Conservation (phyloP, 306 rosid species). For the Mucuna pruriens region DNA sequence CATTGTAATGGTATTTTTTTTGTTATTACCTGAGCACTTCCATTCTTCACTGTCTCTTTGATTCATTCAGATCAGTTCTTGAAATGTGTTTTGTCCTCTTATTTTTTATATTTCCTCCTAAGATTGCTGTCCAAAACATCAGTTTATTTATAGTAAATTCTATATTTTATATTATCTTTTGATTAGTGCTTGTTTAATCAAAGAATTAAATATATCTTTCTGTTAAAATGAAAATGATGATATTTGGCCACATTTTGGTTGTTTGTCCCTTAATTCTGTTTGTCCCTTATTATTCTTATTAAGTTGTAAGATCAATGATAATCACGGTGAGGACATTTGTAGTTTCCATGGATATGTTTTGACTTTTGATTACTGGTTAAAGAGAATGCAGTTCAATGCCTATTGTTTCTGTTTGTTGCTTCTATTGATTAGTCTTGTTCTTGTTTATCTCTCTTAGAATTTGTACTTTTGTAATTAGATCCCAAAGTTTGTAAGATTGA, state of each 20-base stretch:
- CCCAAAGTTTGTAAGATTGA: neutral
- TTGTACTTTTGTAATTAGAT: constrained; percentile 2
- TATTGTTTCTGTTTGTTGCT: neutral
- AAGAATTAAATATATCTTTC: constrained; percentile 6
- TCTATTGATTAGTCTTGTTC: constrained; percentile 3
- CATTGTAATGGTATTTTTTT: constrained; percentile 75
- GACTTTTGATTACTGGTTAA: constrained; percentile 15
- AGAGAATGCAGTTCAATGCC: neutral
- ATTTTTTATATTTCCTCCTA: neutral
- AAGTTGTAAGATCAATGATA: constrained; percentile 2
- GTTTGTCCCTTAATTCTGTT: neutral
- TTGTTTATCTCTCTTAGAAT: neutral
- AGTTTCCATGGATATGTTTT: neutral
- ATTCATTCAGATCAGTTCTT: constrained; percentile 23
- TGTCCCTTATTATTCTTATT: neutral
- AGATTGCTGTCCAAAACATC: constrained; percentile 5
- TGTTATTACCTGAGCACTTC: constrained; percentile 13
- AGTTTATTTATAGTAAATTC: neutral
- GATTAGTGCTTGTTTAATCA: neutral
- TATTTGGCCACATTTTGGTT: neutral
- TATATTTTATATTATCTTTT: neutral
- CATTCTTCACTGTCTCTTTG: constrained; percentile 12
- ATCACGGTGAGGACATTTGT: neutral
- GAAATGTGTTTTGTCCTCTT: constrained; percentile 29
- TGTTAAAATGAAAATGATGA: constrained; percentile 1